phyloP scores from a whole-genome alignment of 2,329 filamentous ascomycete genomes.

The Alternaria metachromatica region DNA sequence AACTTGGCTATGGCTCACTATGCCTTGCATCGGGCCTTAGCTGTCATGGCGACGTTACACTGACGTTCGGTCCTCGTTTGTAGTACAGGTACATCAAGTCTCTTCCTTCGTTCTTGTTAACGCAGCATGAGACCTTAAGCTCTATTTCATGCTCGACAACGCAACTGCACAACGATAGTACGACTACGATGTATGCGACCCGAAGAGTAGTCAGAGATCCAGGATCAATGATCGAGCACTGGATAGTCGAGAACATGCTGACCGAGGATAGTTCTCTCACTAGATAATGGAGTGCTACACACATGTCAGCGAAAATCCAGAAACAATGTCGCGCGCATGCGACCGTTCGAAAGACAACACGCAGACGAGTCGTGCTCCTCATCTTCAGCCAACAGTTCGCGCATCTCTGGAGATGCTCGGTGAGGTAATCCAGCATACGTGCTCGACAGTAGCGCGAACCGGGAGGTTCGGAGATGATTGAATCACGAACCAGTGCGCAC shows the following conservation, averaged over 20 bases:
- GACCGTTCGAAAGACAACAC: background rate
- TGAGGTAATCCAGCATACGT: background rate
- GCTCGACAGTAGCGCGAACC: constrained; percentile 1
- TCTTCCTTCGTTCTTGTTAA: background rate
- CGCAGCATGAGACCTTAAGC: background rate
- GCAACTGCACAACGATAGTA: background rate
- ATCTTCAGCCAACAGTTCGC: background rate
- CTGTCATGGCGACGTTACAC: background rate
- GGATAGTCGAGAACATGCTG: background rate
- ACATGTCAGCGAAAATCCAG: background rate
- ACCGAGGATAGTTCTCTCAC: background rate
- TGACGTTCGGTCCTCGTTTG: background rate
- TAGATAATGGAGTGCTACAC: background rate
- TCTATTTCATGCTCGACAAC: background rate
- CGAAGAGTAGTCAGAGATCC: too few relatives aligned
- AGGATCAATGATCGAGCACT: background rate
- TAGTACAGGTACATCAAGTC: background rate
- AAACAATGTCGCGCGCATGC: background rate
- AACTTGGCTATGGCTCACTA: background rate
- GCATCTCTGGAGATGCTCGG: background rate
- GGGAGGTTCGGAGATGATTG: constrained; percentile 1
- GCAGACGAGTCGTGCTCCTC: background rate
- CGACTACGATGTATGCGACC: background rate
- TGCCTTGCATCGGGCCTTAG: background rate
- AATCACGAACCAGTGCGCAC: background rate